Conservation (phyloP, 2,329 filamentous ascomycete species). For the Colletotrichum lentis region DNA sequence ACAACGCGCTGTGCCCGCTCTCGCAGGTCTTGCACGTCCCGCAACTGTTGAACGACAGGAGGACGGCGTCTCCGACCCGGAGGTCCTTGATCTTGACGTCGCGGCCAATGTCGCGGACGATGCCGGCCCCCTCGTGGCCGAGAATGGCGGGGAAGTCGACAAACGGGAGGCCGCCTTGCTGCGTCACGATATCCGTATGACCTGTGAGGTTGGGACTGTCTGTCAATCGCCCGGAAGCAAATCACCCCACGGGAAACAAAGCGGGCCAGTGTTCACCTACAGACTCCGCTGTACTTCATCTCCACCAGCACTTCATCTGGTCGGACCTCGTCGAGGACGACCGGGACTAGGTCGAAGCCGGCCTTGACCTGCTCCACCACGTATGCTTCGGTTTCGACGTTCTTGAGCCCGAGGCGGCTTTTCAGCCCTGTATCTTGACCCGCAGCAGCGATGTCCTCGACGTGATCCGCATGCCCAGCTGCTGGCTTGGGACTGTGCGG, state of each 20-base stretch:
- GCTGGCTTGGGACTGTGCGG: neutral
- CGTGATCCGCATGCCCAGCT: neutral
- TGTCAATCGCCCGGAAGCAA: neutral
- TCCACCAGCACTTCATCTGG: conserved; percentile 92
- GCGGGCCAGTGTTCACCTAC: conserved; percentile 47
- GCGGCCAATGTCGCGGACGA: conserved; percentile 92
- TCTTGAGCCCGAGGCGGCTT: neutral
- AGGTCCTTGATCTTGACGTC: conserved; percentile 93
- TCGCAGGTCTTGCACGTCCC: conserved; percentile 99
- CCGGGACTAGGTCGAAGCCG: conserved; percentile 18
- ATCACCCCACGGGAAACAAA: too few species aligned
- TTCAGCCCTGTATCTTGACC: neutral
- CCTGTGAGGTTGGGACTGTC: neutral
- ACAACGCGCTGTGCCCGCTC: conserved; percentile 98
- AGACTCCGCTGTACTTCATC: conserved; percentile 89
- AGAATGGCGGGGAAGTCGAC: conserved; percentile 78
- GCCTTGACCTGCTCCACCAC: conserved; percentile 26
- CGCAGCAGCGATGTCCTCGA: neutral
- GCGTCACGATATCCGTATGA: conserved; percentile 73
- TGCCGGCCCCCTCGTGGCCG: conserved; percentile 89
- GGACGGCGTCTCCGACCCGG: conserved; percentile 88
- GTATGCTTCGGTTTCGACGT: conserved; percentile 22
- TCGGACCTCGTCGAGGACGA: conserved; percentile 30
- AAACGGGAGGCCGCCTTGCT: conserved; percentile 22
- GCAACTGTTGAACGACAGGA: conserved; percentile 93